These are phyloP conservation scores for Malania oleifera DNA, from an alignment of 164 flowering plant genomes.

Conservation along the genomic window DNA sequence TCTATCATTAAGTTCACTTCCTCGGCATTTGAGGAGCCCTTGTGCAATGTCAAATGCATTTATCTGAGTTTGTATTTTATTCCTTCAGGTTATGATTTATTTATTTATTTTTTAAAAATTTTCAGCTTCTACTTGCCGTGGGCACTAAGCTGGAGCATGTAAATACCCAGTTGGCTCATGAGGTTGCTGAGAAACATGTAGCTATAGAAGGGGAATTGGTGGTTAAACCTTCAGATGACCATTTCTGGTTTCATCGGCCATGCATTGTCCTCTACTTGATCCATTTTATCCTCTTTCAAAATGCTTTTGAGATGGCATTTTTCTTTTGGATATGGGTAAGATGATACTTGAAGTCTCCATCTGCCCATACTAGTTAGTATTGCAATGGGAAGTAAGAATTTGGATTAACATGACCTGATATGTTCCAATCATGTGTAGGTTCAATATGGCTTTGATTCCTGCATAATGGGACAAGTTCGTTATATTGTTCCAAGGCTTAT, in stretches of 20 bases:
- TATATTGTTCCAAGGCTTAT: conserved; percentile 77
- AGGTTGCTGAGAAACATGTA: conserved; percentile 64
- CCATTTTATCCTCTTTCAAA: conserved; percentile 92
- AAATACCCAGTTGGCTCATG: conserved; percentile 69
- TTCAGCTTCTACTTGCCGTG: conserved; percentile 79
- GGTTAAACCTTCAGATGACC: conserved; percentile 76
- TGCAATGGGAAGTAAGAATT: background rate
- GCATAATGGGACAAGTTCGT: conserved; percentile 75
- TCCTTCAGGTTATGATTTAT: too few species aligned
- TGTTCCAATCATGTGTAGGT: conserved; percentile 31
- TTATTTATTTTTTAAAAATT: too few species aligned
- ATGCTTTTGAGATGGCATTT: conserved; percentile 90
- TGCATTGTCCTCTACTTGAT: conserved; percentile 65
- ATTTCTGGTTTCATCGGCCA: conserved; percentile 83
- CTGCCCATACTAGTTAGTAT: background rate
- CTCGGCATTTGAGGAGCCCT: too few species aligned
- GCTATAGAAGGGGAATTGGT: conserved; percentile 58
- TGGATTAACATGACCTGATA: background rate
- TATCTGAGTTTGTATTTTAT: too few species aligned
- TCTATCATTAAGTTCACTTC: too few species aligned
- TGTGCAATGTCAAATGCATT: too few species aligned
- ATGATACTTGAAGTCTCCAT: background rate
- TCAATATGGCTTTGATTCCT: conserved; percentile 69
- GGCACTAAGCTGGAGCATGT: conserved; percentile 92
- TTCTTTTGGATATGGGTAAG: conserved; percentile 95